These are phyloP conservation scores for Ceratocystiopsis minuta DNA, from an alignment of 2,329 filamentous ascomycete genomes.

Conservation along the genomic window DNA sequence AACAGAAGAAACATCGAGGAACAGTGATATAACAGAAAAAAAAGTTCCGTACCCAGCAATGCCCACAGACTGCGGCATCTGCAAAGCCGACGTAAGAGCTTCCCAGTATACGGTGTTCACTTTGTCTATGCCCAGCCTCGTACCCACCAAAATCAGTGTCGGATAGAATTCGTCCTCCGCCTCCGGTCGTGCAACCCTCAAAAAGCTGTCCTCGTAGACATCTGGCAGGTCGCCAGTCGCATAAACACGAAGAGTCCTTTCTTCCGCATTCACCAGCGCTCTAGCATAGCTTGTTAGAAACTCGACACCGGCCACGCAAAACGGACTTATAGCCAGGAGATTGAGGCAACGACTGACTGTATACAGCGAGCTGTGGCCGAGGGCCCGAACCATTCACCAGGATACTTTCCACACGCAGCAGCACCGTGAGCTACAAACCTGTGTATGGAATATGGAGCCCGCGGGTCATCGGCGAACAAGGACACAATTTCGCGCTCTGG, in stretches of 20 bases:
- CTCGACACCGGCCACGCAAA: too few relatives aligned
- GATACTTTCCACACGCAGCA: conserved; percentile 75
- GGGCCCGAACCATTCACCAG: conserved; percentile 97
- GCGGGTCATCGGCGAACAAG: conserved; percentile 72
- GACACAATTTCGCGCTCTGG: conserved; percentile 53
- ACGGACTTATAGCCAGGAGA: neutral
- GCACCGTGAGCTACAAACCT: conserved; percentile 84
- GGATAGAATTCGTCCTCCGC: conserved; percentile 52
- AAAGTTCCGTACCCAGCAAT: conserved; percentile 60
- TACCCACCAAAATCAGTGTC: conserved; percentile 76
- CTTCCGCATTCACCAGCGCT: conserved; percentile 51
- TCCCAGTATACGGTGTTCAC: conserved; percentile 92
- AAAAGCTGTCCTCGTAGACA: conserved; percentile 80
- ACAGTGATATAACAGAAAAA: too few relatives aligned
- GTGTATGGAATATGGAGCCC: conserved; percentile 84
- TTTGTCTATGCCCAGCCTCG: conserved; percentile 79
- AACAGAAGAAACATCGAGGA: neutral
- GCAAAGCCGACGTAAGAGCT: conserved; percentile 66
- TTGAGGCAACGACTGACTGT: conserved; percentile 42
- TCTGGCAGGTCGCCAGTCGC: conserved; percentile 79
- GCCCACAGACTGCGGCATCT: conserved; percentile 83
- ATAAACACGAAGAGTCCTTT: conserved; percentile 58
- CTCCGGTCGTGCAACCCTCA: conserved; percentile 53
- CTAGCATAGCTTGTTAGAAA: conserved; percentile 23
- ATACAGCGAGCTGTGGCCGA: conserved; percentile 90